Evolutionary conservation across 73 alveolate genomes (phyloP), one percentile per base, ranked within the genome.

Genomic region (Paramecium octaurelia): DNA sequence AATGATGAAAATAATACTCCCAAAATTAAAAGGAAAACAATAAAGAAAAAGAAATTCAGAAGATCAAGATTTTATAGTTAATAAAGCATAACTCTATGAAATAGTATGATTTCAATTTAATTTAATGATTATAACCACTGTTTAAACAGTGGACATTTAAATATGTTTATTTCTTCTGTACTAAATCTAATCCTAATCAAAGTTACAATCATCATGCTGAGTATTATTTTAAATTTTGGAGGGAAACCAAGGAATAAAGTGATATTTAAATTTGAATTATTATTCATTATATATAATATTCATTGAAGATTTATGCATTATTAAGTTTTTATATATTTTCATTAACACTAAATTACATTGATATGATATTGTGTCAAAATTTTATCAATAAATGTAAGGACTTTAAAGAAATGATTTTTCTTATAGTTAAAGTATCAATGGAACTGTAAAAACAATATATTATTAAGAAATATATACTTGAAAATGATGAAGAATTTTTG

Each of bases 401-500:
- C 69, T 14, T 48, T 12, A 14, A 3, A 14, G 21, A 14, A 14
- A 48, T 48, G 59, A 40, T 48, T 12, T 48, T 48, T 48, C 23
- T 48, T 14, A 48, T 0, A 48, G 59, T 0, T 0, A 12, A 48
- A 2, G 4, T 54, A 54, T 54, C 14, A 23, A 54, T 18, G 14
- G 31, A 18, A 54, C 31, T 23, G 8, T 18, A 54, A 54, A 54
- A 18, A 54, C 69, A 54, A 54, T 54, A 54, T 16, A 16, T 54
- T 54, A 54, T 54, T n/a, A 54, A 6, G 69, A 54, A 54, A 38
- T 42, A 38, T 75, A 75, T 38, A 42, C 68, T 35, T 38, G 38
- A 42, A 38, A 80, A 44, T 42, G 91, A 44, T 27, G 75, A 31
- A 24, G 70, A 80, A 80, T 80, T 38, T 80, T 73, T 73, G 87